Evolutionary conservation across 768 basidiomycete genomes (phyloP).

Genomic region (Trametes cubensis): DNA sequence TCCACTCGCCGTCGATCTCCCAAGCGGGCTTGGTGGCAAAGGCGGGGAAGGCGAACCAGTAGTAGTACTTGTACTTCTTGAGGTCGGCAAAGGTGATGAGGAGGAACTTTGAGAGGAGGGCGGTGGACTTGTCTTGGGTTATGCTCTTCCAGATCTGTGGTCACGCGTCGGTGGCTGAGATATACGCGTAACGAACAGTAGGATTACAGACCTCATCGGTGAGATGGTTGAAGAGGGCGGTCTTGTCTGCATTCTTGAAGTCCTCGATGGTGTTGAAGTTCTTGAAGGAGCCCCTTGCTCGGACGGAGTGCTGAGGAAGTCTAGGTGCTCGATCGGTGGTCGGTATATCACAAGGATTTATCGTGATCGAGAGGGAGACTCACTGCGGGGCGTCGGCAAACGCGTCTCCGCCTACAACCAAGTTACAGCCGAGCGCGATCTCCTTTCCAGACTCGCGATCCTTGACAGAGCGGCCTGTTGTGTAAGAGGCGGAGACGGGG

Average conservation of each 20-base stretch:
- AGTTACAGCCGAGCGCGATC: slow-evolving; percentile 69
- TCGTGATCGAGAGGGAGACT: slow-evolving; percentile 19
- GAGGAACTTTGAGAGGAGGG: slow-evolving; percentile 75
- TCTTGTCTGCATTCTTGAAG: slow-evolving; percentile 89
- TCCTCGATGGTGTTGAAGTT: slow-evolving; percentile 98
- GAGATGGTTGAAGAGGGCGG: slow-evolving; percentile 75
- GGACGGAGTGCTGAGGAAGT: slow-evolving; percentile 48
- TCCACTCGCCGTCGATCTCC: slow-evolving; percentile 77
- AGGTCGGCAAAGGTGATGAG: slow-evolving; percentile 95
- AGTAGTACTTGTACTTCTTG: slow-evolving; percentile 97
- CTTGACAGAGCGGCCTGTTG: slow-evolving; percentile 66
- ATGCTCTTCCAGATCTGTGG: slow-evolving; percentile 73
- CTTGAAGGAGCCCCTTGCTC: slow-evolving; percentile 71
- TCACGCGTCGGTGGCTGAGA: not conserved
- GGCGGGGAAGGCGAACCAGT: slow-evolving; percentile 98
- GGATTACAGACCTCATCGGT: slow-evolving; percentile 60
- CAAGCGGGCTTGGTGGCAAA: slow-evolving; percentile 88
- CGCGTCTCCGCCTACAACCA: slow-evolving; percentile 66
- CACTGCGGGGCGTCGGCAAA: slow-evolving; percentile 56
- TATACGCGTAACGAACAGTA: not conserved
- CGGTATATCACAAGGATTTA: not conserved
- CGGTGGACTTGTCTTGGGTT: slow-evolving; percentile 50
- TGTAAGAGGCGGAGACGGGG: slow-evolving; percentile 66
- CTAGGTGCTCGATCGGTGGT: slow-evolving; percentile 36
- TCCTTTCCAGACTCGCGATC: slow-evolving; percentile 79